Conservation (phyloP, 768 basidiomycete genomes). For the Coprinellus aureogranulatus region DNA sequence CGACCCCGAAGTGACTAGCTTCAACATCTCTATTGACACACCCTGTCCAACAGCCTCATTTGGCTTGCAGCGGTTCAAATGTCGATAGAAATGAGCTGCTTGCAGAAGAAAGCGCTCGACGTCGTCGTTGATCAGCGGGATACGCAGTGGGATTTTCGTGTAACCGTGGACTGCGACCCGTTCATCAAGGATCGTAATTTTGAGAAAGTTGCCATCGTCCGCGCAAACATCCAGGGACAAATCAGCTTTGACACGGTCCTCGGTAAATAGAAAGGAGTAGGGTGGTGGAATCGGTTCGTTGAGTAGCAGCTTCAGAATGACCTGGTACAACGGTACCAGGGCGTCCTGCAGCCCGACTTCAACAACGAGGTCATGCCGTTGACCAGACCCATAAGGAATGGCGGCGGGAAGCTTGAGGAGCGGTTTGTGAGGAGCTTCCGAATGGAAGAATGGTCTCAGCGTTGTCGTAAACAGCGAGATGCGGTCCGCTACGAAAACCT, state of each 20-base stretch:
- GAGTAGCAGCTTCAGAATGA: neutral
- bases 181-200: neutral
- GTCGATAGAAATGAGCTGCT: conserved; percentile 4
- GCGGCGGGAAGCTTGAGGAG: neutral
- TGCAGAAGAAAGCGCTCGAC: neutral
- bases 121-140: neutral
- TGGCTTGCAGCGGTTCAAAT: conserved; percentile 2
- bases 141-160: neutral
- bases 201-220: neutral
- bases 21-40: conserved; percentile 12
- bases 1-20: conserved; percentile 7
- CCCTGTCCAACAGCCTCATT: neutral
- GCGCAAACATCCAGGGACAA: neutral
- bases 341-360: neutral
- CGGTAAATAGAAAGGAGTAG: conserved; percentile 3
- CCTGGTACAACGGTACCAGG: neutral
- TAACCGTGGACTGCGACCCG: conserved; percentile 1
- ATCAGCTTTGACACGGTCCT: neutral
- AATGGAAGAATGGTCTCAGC: neutral
- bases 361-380: neutral
- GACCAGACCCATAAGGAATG: neutral
- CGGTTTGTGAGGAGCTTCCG: neutral
- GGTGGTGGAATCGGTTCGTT: neutral
- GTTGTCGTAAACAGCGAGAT: neutral
- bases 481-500: neutral